Evolutionary conservation across 257 asterid species (phyloP), one percentile per base, ranked within the genome.

Genomic region (Perilla frutescens): DNA sequence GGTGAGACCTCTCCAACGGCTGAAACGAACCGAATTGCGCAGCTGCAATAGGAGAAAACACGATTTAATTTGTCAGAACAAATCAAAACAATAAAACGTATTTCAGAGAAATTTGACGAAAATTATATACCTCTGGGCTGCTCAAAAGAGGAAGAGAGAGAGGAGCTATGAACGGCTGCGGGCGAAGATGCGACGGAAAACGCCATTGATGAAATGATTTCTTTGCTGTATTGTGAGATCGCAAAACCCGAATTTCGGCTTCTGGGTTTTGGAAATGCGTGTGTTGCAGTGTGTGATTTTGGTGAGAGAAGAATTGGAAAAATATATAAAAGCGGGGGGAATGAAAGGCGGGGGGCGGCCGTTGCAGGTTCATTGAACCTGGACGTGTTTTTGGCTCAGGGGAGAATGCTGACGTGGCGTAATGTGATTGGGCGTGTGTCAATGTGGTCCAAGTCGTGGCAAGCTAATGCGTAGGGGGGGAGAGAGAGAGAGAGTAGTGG

Each of bases 301-400:
- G 55, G 40, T 20, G 70, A 26, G 40, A 26, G 55, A 64, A 1
- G 70, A 64, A 2, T 5, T 43, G 70, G 70, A 64, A 64, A 63
- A 43, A 44, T 64, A 64, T 64, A 73, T 74, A 36, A 57, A 59
- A 36, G 70, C 70, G 41, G 55, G 26, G 47, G 69, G 9, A 63
- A 64, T 64, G 80, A 72, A 59, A 34, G 73, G 71, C 49, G 71
- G 80, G 48, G n/a, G 73, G 76, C 56, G 75, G 66, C 74, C 44
- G 6, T 1, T 37, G 5, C 61, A 83, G 89, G 81, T 91, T 81
- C 97, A 89, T 86, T 87, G 97, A 87, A 89, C 75, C 81, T 91
- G 84, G 96, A 87, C 93, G 86, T 72, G 56, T 60, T 91, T 83
- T 56, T 0, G 82, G 81, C 9, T 9, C 20, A 26, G 10, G 8